Evolutionary conservation across 1,139 yeast species (phyloP), one percentile per base, ranked within the genome.

Genomic region (Pichia sp.): DNA sequence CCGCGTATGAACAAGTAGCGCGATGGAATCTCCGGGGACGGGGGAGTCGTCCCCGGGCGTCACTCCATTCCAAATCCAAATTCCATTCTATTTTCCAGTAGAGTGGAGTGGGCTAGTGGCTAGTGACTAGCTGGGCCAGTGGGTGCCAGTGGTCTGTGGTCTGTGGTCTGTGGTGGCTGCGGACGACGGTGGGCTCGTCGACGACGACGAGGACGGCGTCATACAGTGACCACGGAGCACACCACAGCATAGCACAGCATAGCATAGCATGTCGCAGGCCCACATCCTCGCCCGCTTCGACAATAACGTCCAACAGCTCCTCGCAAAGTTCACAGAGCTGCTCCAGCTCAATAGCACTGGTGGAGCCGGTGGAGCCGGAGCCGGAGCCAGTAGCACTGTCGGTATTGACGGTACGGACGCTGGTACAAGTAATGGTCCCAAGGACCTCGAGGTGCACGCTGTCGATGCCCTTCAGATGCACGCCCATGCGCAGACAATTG

Each of bases 391-490:
- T 8, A 21, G 22, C 22, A 9, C 10, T 21, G 22, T 21, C 11
- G 22, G 22, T 9, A 21, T 9, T 9, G 10, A 21, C 22, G 11
- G 10, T 9, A 8, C 8, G 22, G 10, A 21, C 22, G 8, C 11
- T 8, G 8, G 10, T 21, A 11, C 22, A 21, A 11, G 11, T 11
- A 11, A 11, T 8, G 22, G 22, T 9, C 22, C 10, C 8, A 15
- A 17, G 12, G 18, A 14, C 12, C 6, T 16, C 20, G 78, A 72
- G 41, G 58, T 71, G 3, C 59, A 72, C 22, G 71, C 77, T 0
- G 70, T 72, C 12, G 80, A 74, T 42, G 66, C 75, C 22, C 53
- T 74, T 16, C 74, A 75, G 9, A 69, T 74, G 13, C 78, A 74
- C 48, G 63, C 74, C 13, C 70, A 72, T 48, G 67, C 78, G 0